Percentiles rank a stretch among this genome's conserved stretches.
These are phyloP conservation scores for Megacollybia marginata DNA, from an alignment of 768 basidiomycete genomes.

Conservation along the genomic window DNA sequence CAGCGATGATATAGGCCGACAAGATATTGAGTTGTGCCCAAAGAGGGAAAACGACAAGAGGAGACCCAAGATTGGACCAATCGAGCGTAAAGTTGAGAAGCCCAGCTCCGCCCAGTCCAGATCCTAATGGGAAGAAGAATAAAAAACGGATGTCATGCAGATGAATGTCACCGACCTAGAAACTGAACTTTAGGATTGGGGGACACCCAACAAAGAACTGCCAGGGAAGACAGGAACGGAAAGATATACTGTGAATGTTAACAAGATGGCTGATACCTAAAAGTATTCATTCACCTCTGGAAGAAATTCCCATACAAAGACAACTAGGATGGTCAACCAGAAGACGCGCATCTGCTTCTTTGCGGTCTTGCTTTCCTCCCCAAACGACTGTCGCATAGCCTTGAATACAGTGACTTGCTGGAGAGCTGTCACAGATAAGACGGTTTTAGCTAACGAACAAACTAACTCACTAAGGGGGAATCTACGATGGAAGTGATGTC, in stretches of 20 bases:
- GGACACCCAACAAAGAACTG: conserved; percentile 18
- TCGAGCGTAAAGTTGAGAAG: conserved; percentile 16
- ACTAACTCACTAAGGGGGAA: too few species aligned
- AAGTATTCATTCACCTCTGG: conserved; percentile 7
- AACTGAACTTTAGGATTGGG: conserved; percentile 13
- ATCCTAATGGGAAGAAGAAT: conserved; percentile 10
- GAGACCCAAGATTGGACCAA: conserved; percentile 16
- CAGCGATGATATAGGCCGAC: conserved; percentile 13
- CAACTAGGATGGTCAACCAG: conserved; percentile 10
- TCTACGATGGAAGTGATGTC: too few species aligned
- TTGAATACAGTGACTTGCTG: conserved; percentile 9
- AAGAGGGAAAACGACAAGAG: conserved; percentile 15
- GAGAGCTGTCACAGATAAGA: conserved; percentile 5
- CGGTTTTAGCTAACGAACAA: too few species aligned
- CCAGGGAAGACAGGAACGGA: conserved; percentile 17
- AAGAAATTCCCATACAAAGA: conserved; percentile 13
- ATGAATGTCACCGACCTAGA: conserved; percentile 2
- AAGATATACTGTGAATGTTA: conserved; percentile 12
- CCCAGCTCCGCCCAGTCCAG: conserved; percentile 16
- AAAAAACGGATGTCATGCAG: neutral
- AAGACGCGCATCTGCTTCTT: conserved; percentile 17
- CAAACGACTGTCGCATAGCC: conserved; percentile 5
- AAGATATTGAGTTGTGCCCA: conserved; percentile 18
- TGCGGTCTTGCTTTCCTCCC: conserved; percentile 2
- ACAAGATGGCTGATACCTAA: neutral